phyloP scores from a whole-genome alignment of 2,329 filamentous ascomycete genomes.

The Fusarium sp. region DNA sequence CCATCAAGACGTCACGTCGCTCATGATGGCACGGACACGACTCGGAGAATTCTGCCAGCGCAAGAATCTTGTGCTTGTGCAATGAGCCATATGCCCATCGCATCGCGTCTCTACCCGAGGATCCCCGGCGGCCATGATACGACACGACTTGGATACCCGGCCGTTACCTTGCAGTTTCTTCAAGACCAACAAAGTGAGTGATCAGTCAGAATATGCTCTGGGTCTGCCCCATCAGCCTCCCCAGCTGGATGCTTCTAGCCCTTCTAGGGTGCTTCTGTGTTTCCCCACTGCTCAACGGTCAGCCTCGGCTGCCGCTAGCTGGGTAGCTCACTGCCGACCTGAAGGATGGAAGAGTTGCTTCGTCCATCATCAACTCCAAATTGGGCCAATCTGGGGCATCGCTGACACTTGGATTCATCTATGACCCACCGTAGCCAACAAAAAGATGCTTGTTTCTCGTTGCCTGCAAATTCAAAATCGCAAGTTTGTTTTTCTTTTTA shows the following conservation, averaged over 20 bases:
- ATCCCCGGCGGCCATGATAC: constrained; percentile 3
- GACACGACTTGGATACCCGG: not conserved
- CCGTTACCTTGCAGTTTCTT: not conserved
- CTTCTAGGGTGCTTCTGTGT: constrained; percentile 12
- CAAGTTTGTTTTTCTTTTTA: constrained; percentile 12
- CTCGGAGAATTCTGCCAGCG: constrained; percentile 43
- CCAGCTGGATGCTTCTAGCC: constrained; percentile 8
- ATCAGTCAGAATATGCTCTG: not conserved
- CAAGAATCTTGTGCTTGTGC: constrained; percentile 36
- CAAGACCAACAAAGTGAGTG: not conserved
- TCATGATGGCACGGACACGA: constrained; percentile 31
- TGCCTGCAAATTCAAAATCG: constrained; percentile 6
- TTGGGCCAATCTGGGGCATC: constrained; percentile 25
- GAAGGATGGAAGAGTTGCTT: constrained; percentile 4
- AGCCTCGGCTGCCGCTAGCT: constrained; percentile 7
- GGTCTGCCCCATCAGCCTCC: constrained; percentile 7
- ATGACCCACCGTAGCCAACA: constrained; percentile 15
- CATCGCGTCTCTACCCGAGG: constrained; percentile 24
- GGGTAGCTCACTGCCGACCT: constrained; percentile 2
- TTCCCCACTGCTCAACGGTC: constrained; percentile 20
- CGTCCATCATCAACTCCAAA: constrained; percentile 24
- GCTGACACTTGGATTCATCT: constrained; percentile 12
- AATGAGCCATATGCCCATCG: constrained; percentile 6
- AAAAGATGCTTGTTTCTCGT: constrained; percentile 15
- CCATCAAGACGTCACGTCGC: constrained; percentile 20